phyloP scores from a whole-genome alignment of 129 eudicot species.

The Deinandra increscens region DNA sequence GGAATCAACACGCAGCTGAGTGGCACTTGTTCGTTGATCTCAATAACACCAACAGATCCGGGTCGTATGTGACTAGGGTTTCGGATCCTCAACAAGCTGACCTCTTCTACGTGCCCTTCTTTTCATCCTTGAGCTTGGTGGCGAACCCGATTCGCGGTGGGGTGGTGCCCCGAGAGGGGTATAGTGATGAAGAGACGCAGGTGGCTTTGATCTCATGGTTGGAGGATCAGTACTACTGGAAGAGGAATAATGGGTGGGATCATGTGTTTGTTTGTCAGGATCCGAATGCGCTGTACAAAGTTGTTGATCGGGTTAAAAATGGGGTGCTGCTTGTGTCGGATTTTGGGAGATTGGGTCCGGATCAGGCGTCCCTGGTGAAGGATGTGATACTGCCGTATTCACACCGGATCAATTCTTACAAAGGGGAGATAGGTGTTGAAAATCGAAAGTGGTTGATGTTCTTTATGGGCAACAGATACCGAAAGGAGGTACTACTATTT shows the following conservation, averaged over 20 bases:
- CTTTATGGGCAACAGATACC: slow-evolving; percentile 90
- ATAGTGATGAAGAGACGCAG: slow-evolving; percentile 76
- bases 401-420: slow-evolving; percentile 68
- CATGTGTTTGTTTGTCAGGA: slow-evolving; percentile 93
- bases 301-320: slow-evolving; percentile 75
- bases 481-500: slow-evolving; percentile 72
- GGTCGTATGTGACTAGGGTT: slow-evolving; percentile 58
- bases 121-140: slow-evolving; percentile 81
- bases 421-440: slow-evolving; percentile 69
- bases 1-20: slow-evolving; percentile 97
- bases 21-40: slow-evolving; percentile 80
- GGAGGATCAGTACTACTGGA: slow-evolving; percentile 80
- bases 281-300: slow-evolving; percentile 92
- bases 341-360: slow-evolving; percentile 79
- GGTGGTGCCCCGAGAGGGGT: slow-evolving; percentile 11
- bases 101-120: slow-evolving; percentile 83
- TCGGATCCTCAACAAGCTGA: slow-evolving; percentile 72
- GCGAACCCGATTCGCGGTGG: slow-evolving; percentile 60
- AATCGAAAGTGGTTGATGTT: slow-evolving; percentile 67
- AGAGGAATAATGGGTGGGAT: slow-evolving; percentile 96
- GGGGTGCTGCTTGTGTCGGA: slow-evolving; percentile 90
- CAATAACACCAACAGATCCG: slow-evolving; percentile 36
- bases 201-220: slow-evolving; percentile 74
- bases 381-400: slow-evolving; percentile 88
- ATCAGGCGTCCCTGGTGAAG: slow-evolving; percentile 84